Conservation (phyloP, 169 alveolate genomes). For the Cryptosporidium ryanae region DNA sequence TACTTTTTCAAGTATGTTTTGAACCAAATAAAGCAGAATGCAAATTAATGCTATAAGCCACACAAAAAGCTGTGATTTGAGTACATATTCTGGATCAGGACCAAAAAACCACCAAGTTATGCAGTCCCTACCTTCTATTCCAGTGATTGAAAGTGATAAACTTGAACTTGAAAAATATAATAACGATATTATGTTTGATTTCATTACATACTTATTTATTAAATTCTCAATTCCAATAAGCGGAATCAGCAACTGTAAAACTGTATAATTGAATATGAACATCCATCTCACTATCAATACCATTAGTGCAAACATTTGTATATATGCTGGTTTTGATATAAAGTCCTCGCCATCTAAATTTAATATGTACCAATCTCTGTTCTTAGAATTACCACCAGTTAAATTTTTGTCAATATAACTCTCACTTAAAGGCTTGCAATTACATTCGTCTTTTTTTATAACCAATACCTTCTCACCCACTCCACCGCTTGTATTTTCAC, state of each 20-base stretch:
- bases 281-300: conserved; percentile 27
- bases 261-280: neutral
- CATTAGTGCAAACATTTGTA: conserved; percentile 29
- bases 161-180: conserved; percentile 23
- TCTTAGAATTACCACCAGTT: neutral
- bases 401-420: neutral
- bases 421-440: conserved; percentile 11
- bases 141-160: conserved; percentile 13
- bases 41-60: conserved; percentile 44
- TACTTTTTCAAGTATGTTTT: conserved; percentile 3
- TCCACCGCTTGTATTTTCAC: neutral
- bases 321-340: conserved; percentile 14
- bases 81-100: conserved; percentile 35
- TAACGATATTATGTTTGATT: conserved; percentile 30
- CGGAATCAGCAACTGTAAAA: conserved; percentile 28
- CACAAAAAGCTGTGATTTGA: conserved; percentile 10
- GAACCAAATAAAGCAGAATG: conserved; percentile 28
- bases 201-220: conserved; percentile 1
- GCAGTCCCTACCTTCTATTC: conserved; percentile 50
- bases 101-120: conserved; percentile 75
- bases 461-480: neutral
- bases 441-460: conserved; percentile 30
- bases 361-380: neutral
- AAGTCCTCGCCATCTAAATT: conserved; percentile 40
- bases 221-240: neutral